Evolutionary conservation across 768 basidiomycete genomes (phyloP).

Genomic region (Russula lepida): DNA sequence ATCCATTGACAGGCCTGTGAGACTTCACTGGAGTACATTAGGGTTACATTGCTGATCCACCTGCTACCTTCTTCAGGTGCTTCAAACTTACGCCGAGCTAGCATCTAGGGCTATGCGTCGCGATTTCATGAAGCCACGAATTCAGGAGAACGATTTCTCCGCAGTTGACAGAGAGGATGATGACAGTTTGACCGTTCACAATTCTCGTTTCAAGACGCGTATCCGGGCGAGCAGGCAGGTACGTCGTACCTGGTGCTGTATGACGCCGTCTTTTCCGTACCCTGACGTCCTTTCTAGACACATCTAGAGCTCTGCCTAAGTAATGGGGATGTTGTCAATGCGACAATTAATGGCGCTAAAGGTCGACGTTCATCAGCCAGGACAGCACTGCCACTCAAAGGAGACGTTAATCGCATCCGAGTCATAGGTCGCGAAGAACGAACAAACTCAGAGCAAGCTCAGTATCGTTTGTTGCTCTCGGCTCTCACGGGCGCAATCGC

Average conservation of each 20-base stretch:
- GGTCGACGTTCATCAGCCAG: constrained; percentile 2
- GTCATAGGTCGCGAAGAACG: constrained; percentile 13
- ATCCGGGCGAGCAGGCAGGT: constrained; percentile 5
- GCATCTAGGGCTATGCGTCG: background rate
- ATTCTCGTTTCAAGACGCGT: constrained; percentile 11
- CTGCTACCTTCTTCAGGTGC: background rate
- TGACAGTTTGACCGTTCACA: background rate
- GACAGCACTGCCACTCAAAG: background rate
- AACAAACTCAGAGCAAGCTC: constrained; percentile 2
- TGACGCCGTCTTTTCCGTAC: background rate
- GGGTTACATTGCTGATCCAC: background rate
- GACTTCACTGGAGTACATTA: background rate
- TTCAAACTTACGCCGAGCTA: background rate
- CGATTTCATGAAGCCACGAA: background rate
- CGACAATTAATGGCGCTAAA: background rate
- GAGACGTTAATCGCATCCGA: background rate
- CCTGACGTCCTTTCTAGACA: background rate
- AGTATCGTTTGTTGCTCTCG: background rate
- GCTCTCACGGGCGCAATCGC: background rate
- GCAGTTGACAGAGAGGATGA: background rate
- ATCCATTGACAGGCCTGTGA: background rate
- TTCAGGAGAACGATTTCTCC: constrained; percentile 8
- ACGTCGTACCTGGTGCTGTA: background rate
- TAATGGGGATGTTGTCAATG: background rate
- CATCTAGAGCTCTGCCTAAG: background rate